phyloP scores from a whole-genome alignment of 768 basidiomycete genomes.

The Tricholoma saponaceum region DNA sequence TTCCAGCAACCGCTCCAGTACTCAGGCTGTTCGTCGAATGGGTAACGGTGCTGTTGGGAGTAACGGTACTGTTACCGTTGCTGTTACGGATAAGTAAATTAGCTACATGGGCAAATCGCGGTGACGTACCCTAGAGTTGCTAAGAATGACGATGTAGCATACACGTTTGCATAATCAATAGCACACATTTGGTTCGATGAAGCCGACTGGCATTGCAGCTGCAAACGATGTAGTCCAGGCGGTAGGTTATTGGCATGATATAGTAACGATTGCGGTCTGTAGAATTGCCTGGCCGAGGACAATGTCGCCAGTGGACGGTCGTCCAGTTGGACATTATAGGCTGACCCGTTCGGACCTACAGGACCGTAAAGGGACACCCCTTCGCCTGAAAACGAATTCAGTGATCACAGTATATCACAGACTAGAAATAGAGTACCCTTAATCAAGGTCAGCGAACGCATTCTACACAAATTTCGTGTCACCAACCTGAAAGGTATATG shows the following conservation, averaged over 20 bases:
- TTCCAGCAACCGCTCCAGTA: neutral
- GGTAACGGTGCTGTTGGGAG: too few relatives aligned
- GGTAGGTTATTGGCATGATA: neutral
- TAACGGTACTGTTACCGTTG: neutral
- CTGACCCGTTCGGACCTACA: slow-evolving; percentile 28
- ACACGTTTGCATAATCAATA: neutral
- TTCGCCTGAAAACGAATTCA: slow-evolving; percentile 25
- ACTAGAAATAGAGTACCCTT: neutral
- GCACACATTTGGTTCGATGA: neutral
- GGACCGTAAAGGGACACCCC: slow-evolving; percentile 44
- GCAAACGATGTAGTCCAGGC: neutral
- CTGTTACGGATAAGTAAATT: neutral
- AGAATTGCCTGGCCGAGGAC: slow-evolving; percentile 19
- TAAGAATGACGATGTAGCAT: neutral
- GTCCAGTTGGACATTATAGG: slow-evolving; percentile 33
- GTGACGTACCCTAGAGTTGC: neutral
- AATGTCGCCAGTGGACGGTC: slow-evolving; percentile 17
- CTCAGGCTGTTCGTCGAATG: neutral
- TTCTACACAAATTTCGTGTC: neutral
- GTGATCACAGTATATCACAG: neutral
- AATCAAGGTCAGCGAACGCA: neutral
- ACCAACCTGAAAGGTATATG: slow-evolving; percentile 37
- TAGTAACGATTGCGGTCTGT: slow-evolving; percentile 17
- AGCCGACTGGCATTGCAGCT: neutral
- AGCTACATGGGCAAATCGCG: neutral